These are phyloP conservation scores for Aethionema arabicum DNA, from an alignment of 345 rosid species.

Conservation along the genomic window DNA sequence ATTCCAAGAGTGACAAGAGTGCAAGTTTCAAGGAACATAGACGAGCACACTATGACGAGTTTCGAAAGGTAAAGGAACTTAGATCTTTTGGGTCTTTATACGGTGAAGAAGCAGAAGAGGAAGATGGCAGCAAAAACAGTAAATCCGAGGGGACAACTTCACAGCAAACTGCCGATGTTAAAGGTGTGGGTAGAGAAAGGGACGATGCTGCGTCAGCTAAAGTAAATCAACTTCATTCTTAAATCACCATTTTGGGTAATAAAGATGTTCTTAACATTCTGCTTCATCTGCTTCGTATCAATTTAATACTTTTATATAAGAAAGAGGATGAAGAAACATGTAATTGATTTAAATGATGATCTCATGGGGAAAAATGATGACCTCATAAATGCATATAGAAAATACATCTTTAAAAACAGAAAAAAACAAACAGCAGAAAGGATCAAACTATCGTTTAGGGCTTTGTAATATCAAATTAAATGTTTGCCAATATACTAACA, in stretches of 20 bases:
- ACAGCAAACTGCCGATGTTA: slow-evolving; percentile 43
- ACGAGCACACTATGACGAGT: slow-evolving; percentile 84
- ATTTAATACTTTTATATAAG: slow-evolving; percentile 1
- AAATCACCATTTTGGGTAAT: slow-evolving; percentile 8
- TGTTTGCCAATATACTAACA: too few species aligned
- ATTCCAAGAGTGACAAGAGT: slow-evolving; percentile 45
- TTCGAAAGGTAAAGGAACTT: slow-evolving; percentile 74
- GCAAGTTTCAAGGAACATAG: slow-evolving; percentile 75
- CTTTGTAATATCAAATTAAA: too few species aligned
- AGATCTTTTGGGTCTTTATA: slow-evolving; percentile 55
- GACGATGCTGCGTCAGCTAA: neutral
- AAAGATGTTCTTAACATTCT: slow-evolving; percentile 2
- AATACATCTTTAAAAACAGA: neutral
- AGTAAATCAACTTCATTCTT: slow-evolving; percentile 20
- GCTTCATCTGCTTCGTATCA: slow-evolving; percentile 13
- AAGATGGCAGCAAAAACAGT: slow-evolving; percentile 28
- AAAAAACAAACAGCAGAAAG: too few species aligned
- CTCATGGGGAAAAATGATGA: neutral
- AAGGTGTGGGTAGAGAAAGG: slow-evolving; percentile 27
- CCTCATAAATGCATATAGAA: slow-evolving; percentile 2
- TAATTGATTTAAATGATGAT: neutral
- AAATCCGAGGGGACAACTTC: slow-evolving; percentile 39
- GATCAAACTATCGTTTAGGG: too few species aligned
- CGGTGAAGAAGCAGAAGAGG: slow-evolving; percentile 60
- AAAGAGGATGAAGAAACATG: neutral